A percentile compares a stretch with the other conserved stretches of the same genome.
phyloP scores from a whole-genome alignment of 2,329 filamentous ascomycete genomes.

The Elsinoe australis region DNA sequence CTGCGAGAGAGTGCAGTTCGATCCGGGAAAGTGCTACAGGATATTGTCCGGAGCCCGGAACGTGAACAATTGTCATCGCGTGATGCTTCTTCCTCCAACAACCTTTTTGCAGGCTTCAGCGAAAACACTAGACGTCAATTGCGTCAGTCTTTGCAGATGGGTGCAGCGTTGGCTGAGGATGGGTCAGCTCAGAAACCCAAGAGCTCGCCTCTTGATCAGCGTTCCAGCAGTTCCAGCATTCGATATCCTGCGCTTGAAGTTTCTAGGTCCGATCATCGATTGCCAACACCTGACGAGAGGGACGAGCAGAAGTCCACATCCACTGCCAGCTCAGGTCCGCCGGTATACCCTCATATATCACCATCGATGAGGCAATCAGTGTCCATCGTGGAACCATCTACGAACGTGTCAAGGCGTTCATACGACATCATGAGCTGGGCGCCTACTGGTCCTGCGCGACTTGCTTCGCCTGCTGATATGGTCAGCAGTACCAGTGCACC shows the following conservation, averaged over 20 bases:
- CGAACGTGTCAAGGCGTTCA: neutral
- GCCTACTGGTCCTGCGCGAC: slow-evolving; percentile 18
- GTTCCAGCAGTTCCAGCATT: slow-evolving; percentile 10
- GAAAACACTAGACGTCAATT: slow-evolving; percentile 33
- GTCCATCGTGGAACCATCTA: neutral
- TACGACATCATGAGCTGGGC: slow-evolving; percentile 27
- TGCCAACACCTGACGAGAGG: slow-evolving; percentile 19
- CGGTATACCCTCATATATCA: slow-evolving; percentile 12
- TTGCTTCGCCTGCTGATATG: slow-evolving; percentile 5
- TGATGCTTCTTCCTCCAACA: slow-evolving; percentile 10
- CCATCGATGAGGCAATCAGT: neutral
- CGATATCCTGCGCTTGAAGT: slow-evolving; percentile 8
- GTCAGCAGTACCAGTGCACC: neutral
- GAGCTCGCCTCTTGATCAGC: neutral
- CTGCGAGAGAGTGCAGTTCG: slow-evolving; percentile 17
- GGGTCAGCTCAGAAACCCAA: neutral
- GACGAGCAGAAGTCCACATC: slow-evolving; percentile 11
- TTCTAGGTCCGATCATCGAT: slow-evolving; percentile 18
- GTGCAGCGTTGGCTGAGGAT: slow-evolving; percentile 31
- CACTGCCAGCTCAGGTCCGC: slow-evolving; percentile 8
- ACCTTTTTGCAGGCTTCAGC: slow-evolving; percentile 33
- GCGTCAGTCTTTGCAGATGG: slow-evolving; percentile 33
- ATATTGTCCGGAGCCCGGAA: slow-evolving; percentile 18
- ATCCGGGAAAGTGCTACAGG: slow-evolving; percentile 20
- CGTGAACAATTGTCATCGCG: slow-evolving; percentile 10